Evolutionary conservation across 345 rosid genomes (phyloP).

Genomic region (Populus simonii): DNA sequence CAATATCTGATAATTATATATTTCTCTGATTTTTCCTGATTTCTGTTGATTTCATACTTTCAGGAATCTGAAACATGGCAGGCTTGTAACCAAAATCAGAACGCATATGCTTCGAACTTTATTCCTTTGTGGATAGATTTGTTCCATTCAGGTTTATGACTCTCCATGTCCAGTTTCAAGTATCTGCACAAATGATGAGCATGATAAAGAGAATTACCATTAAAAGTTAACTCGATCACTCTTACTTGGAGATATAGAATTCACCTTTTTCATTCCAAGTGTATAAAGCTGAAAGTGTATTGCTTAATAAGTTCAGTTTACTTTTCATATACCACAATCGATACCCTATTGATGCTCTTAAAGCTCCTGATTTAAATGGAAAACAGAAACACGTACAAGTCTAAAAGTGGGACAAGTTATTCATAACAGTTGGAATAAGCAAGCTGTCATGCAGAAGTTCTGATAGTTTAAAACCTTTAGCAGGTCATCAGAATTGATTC

Average conservation of each 20-base stretch:
- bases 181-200: not conserved
- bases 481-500: not conserved
- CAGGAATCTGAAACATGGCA: conserved; percentile 62
- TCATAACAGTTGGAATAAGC: not conserved
- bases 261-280: not conserved
- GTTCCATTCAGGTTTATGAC: conserved; percentile 64
- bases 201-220: not conserved
- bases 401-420: too few relatives aligned
- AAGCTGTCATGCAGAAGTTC: not conserved
- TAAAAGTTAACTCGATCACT: not conserved
- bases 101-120: conserved; percentile 74
- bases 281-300: not conserved
- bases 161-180: not conserved
- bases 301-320: not conserved
- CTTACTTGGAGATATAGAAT: not conserved
- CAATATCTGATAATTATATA: not conserved
- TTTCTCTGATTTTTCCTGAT: not conserved
- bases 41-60: not conserved
- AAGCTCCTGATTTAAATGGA: not conserved
- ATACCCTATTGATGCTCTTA: not conserved
- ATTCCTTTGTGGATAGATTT: conserved; percentile 71
- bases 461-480: not conserved
- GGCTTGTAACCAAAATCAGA: conserved; percentile 57
- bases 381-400: too few relatives aligned
- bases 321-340: not conserved